Conservation (phyloP, 257 asterid species). For the Solanum rostratum region DNA sequence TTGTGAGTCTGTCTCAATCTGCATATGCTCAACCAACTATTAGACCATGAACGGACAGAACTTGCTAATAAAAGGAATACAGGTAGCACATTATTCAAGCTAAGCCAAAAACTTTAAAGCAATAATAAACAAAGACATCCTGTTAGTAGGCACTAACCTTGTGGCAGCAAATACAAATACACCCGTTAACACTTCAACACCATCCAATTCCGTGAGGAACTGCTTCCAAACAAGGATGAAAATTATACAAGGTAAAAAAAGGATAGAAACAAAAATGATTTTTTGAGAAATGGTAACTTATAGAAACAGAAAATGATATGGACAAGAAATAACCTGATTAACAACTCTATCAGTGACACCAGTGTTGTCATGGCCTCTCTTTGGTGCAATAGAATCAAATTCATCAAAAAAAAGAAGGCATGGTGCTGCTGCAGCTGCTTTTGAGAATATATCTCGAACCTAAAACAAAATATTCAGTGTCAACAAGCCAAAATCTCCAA, state of each 20-base stretch:
- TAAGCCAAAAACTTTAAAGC: background rate
- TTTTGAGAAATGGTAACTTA: too few relatives aligned
- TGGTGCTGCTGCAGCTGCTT: constrained; percentile 96
- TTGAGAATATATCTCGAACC: constrained; percentile 91
- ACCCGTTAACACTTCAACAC: constrained; percentile 95
- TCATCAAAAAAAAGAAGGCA: constrained; percentile 92
- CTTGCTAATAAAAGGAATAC: background rate
- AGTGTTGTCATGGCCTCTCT: constrained; percentile 94
- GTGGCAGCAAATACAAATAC: constrained; percentile 98
- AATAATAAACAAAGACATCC: background rate
- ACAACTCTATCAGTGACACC: constrained; percentile 98
- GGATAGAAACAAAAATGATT: background rate
- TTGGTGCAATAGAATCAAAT: constrained; percentile 95
- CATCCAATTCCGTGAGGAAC: constrained; percentile 93
- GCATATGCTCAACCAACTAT: background rate
- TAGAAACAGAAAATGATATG: background rate
- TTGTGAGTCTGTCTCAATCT: background rate
- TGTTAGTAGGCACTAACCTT: constrained; percentile 27
- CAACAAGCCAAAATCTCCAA: background rate
- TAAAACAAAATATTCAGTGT: constrained; percentile 17
- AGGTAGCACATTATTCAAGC: background rate
- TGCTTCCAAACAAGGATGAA: constrained; percentile 3
- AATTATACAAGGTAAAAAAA: background rate
- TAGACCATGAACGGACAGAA: background rate
- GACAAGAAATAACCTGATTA: constrained; percentile 50